phyloP scores from a whole-genome alignment of 23 red algal species.

The Gracilaria caudata region DNA sequence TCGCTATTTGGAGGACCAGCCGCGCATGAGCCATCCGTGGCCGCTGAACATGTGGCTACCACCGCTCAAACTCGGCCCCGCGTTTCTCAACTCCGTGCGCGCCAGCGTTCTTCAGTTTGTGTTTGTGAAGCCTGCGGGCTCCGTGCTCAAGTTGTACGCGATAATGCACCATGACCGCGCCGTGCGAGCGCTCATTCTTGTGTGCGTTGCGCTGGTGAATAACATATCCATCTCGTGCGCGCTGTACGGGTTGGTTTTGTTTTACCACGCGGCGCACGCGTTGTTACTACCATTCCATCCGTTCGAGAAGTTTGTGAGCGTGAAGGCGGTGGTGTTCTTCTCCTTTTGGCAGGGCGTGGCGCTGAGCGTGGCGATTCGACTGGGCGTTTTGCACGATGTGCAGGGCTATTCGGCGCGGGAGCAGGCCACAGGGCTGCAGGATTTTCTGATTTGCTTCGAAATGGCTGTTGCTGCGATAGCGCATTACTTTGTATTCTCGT shows the following conservation, averaged over 20 bases:
- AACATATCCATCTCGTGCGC: conserved; percentile 90
- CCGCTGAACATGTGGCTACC: conserved; percentile 60
- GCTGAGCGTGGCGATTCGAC: conserved; percentile 53
- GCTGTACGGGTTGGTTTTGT: conserved; percentile 88
- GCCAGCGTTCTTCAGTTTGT: conserved; percentile 90
- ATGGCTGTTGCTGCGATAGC: conserved; percentile 86
- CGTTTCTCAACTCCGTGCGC: conserved; percentile 82
- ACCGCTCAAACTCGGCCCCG: conserved; percentile 78
- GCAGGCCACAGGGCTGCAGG: conserved; percentile 90
- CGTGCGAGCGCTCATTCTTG: conserved; percentile 18
- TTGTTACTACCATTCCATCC: conserved; percentile 79
- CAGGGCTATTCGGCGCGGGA: conserved; percentile 71
- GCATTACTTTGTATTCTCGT: conserved; percentile 91
- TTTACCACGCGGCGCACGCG: conserved; percentile 90
- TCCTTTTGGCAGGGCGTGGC: conserved; percentile 95
- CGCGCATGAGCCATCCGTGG: conserved; percentile 87
- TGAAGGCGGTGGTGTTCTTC: conserved; percentile 97
- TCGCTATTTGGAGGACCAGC: conserved; percentile 82
- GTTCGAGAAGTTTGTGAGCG: conserved; percentile 90
- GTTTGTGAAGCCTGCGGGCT: conserved; percentile 84
- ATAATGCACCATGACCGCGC: conserved; percentile 24
- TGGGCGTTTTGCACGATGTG: conserved; percentile 66
- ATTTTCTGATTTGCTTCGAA: conserved; percentile 95
- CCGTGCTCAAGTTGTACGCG: conserved; percentile 52
- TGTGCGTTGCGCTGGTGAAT: conserved; percentile 43